These are phyloP conservation scores for Globisporangium nunn DNA, from an alignment of 352 stramenopile genomes.

Conservation along the genomic window DNA sequence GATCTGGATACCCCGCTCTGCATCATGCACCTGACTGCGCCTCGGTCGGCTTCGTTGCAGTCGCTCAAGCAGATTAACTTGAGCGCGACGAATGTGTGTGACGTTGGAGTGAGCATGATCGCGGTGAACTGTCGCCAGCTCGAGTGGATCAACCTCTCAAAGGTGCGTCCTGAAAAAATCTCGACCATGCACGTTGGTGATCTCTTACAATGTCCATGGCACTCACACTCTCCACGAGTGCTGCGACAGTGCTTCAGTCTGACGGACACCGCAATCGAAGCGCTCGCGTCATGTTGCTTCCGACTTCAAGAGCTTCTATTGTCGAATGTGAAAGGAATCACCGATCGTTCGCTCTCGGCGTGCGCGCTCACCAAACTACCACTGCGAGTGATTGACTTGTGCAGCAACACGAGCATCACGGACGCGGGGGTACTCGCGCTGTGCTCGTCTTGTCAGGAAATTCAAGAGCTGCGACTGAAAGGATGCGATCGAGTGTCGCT, in stretches of 20 bases:
- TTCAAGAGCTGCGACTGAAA: conserved; percentile 53
- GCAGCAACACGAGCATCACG: conserved; percentile 52
- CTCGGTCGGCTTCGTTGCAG: conserved; percentile 10
- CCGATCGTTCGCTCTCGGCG: conserved; percentile 36
- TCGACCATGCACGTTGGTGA: neutral
- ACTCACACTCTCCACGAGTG: neutral
- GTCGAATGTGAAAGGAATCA: conserved; percentile 31
- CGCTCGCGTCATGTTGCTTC: conserved; percentile 38
- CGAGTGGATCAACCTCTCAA: conserved; percentile 49
- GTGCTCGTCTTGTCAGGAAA: conserved; percentile 25
- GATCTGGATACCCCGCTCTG: conserved; percentile 43
- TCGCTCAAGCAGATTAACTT: conserved; percentile 33
- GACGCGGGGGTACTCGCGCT: conserved; percentile 37
- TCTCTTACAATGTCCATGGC: neutral
- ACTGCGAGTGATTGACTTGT: conserved; percentile 40
- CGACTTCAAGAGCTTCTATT: conserved; percentile 30
- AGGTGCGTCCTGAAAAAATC: conserved; percentile 18
- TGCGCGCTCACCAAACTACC: conserved; percentile 35
- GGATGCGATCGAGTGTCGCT: conserved; percentile 55
- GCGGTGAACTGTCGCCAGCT: conserved; percentile 35
- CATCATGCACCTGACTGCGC: conserved; percentile 21
- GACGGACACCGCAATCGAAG: conserved; percentile 41
- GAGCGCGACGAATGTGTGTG: conserved; percentile 45
- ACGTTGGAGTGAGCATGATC: conserved; percentile 47
- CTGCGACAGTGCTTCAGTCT: conserved; percentile 32